phyloP scores from a whole-genome alignment of 1,284 basidiomycete species.

The Puccinia hordei region DNA sequence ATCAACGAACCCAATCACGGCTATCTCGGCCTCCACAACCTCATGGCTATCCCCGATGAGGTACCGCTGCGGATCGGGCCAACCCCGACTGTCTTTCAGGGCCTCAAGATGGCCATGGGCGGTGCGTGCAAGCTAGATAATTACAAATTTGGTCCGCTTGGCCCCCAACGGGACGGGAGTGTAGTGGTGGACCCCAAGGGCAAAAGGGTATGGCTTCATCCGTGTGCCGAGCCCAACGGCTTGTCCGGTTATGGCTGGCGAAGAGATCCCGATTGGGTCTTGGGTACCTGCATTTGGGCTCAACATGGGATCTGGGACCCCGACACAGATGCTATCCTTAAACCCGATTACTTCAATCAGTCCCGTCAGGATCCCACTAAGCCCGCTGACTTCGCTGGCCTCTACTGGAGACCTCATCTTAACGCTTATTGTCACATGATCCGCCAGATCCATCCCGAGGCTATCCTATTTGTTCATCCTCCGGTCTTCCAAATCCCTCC shows the following conservation, averaged over 20 bases:
- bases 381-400: conserved; percentile 71
- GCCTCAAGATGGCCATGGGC: conserved; percentile 84
- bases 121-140: conserved; percentile 78
- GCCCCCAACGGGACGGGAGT: conserved; percentile 72
- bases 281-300: conserved; percentile 86
- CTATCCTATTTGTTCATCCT: conserved; percentile 87
- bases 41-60: conserved; percentile 57
- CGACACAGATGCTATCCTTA: conserved; percentile 69
- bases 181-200: conserved; percentile 84
- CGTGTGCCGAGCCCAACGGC: conserved; percentile 53
- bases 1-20: conserved; percentile 94
- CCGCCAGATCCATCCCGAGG: conserved; percentile 73
- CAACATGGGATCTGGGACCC: conserved; percentile 88
- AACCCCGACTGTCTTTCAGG: conserved; percentile 80
- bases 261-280: conserved; percentile 72
- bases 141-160: conserved; percentile 78
- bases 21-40: conserved; percentile 72
- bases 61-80: conserved; percentile 70
- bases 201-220: conserved; percentile 56
- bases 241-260: conserved; percentile 72
- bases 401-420: conserved; percentile 83
- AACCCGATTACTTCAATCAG: conserved; percentile 75
- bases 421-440: conserved; percentile 69
- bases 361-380: conserved; percentile 45
- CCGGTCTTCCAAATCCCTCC: conserved; percentile 74